Conservation (phyloP, 2,329 filamentous ascomycete genomes). For the Claviceps cyperi region DNA sequence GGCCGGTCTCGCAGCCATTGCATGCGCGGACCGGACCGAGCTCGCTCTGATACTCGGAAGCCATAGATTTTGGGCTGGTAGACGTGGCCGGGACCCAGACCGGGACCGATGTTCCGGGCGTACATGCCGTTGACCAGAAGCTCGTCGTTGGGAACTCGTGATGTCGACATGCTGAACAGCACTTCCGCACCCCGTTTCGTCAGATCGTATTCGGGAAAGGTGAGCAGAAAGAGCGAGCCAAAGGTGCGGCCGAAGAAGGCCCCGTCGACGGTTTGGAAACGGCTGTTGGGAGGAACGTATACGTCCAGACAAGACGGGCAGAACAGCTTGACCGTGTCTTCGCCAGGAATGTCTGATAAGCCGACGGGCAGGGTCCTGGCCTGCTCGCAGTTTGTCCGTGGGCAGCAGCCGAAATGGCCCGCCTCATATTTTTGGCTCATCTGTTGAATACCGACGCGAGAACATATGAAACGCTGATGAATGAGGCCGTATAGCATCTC, state of each 20-base stretch:
- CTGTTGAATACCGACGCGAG: conserved; percentile 87
- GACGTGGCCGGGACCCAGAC: conserved; percentile 66
- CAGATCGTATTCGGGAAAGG: conserved; percentile 90
- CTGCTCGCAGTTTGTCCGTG: conserved; percentile 83
- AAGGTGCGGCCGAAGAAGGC: conserved; percentile 98
- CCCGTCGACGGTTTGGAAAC: conserved; percentile 93
- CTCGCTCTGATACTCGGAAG: conserved; percentile 83
- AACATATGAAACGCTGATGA: conserved; percentile 97
- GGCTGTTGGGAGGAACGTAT: conserved; percentile 91
- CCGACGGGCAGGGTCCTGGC: conserved; percentile 87
- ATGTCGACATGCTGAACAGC: conserved; percentile 24
- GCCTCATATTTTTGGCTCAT: conserved; percentile 99
- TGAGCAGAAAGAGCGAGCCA: conserved; percentile 93
- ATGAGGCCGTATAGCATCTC: conserved; percentile 97
- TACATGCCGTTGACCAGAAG: conserved; percentile 71
- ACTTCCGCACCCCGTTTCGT: conserved; percentile 52
- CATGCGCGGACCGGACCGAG: conserved; percentile 85
- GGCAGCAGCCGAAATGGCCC: conserved; percentile 89
- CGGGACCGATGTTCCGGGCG: conserved; percentile 74
- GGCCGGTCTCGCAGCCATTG: conserved; percentile 87
- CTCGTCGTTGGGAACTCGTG: conserved; percentile 27
- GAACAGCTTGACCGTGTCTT: conserved; percentile 97
- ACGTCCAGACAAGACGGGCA: conserved; percentile 94
- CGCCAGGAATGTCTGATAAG: conserved; percentile 83
- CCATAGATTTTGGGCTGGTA: conserved; percentile 96